Base-by-base conservation (phyloP, 2,329 filamentous ascomycete species). In the Conoideocrella luteorostrata region DNA sequence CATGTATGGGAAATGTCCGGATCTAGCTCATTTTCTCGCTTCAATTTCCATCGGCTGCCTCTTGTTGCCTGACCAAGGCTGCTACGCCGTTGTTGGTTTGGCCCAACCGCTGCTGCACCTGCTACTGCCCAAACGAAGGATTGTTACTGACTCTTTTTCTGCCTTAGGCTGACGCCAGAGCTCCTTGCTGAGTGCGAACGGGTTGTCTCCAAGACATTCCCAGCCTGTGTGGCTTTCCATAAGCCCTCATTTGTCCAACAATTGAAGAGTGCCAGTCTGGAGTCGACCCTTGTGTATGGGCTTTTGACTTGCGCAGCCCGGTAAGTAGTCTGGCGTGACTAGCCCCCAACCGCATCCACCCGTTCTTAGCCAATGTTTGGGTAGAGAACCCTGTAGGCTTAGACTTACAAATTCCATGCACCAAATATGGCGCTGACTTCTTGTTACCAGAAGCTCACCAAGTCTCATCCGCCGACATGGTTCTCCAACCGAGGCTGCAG, bases 181-280 rank as follows among this genome's bases (percentile, higher is more conserved):
- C 65, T 79, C 48, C 66, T 78, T 48, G 63, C 69, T 51, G 77
- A 80, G 62, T 79, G 75, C 58, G 77, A 80, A 62, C 70, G 76
- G 46, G 75, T 80, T 56, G 73, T 80, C 54, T 72, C 70, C 53
- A 80, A 78, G 66, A 78, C 75, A 12, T 70, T 80, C 52, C 77
- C 77, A 30, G 75, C 77, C 49, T 80, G 75, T 56, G 75, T 80
- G 33, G 77, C 76, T 55, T 80, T 80, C 57, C 77, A 80, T 65
- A 80, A 79, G 63, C 76, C 77, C 7, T 76, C 76, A 3, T 80
- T 80, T 59, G 59, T 80, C 26, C 74, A 78, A 60, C 77, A 79
- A 56, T 67, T 80, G 40, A 80, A 79, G 65, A 75, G 68, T 52
- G 70, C 66, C 18, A 68, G 69, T 3, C 67, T 80, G 26, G 77